Evolutionary conservation across 805 yeast species (phyloP).

Genomic region (Deakozyma indianensis): DNA sequence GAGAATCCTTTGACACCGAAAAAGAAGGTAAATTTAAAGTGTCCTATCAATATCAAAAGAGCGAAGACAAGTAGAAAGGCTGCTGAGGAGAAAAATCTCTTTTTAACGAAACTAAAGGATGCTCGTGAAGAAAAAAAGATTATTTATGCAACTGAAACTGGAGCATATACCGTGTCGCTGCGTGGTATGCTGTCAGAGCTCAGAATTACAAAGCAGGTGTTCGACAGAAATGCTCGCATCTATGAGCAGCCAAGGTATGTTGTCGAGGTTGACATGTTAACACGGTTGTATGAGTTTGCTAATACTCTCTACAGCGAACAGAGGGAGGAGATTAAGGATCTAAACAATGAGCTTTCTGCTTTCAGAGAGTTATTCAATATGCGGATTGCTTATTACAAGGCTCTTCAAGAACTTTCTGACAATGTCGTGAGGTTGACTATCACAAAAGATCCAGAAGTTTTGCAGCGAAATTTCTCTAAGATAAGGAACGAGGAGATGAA

Average conservation of each 20-base stretch:
- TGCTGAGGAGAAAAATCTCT: not conserved
- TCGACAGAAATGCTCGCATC: not conserved
- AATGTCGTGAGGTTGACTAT: slow-evolving; percentile 35
- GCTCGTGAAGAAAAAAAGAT: not conserved
- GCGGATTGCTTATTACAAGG: slow-evolving; percentile 70
- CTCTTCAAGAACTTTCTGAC: slow-evolving; percentile 77
- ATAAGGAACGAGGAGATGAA: not conserved
- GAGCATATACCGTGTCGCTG: not conserved
- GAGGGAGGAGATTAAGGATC: slow-evolving; percentile 24
- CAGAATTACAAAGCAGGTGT: not conserved
- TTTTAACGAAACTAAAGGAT: not conserved
- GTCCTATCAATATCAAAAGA: slow-evolving; percentile 6
- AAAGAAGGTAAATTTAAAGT: slow-evolving; percentile 13
- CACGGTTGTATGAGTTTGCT: not conserved
- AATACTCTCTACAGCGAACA: slow-evolving; percentile 23
- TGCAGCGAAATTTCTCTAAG: not conserved
- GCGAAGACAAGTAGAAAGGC: not conserved
- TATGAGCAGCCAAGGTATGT: not conserved
- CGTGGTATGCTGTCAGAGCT: not conserved
- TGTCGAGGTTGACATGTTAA: not conserved
- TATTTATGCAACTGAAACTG: not conserved
- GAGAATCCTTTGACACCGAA: slow-evolving; percentile 6
- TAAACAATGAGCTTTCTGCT: slow-evolving; percentile 36
- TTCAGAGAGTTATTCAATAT: slow-evolving; percentile 57
- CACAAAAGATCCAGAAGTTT: not conserved